Percentiles rank a stretch among this genome's conserved stretches.
Conservation (phyloP, 768 basidiomycete genomes). For the Porpolomopsis calyptriformis region DNA sequence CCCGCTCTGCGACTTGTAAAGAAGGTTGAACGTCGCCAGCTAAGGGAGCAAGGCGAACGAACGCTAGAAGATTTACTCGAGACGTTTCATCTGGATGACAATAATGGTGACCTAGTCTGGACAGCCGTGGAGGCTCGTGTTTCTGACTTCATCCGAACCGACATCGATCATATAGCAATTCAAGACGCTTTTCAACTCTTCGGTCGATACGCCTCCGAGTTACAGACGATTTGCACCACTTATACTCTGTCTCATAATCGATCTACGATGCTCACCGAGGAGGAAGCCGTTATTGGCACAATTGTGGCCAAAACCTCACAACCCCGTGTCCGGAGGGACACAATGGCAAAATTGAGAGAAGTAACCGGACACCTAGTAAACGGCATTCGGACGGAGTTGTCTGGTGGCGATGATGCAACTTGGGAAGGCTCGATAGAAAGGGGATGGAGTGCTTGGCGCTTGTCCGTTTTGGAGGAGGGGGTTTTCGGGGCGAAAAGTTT, state of each 20-base stretch:
- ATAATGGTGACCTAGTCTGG: constrained; percentile 16
- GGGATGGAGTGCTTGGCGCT: constrained; percentile 47
- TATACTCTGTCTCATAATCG: constrained; percentile 37
- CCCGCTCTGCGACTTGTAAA: constrained; percentile 22
- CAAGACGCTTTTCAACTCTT: constrained; percentile 26
- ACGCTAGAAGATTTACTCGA: constrained; percentile 15
- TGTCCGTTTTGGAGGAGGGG: constrained; percentile 26
- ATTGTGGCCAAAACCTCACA: constrained; percentile 56
- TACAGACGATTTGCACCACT: constrained; percentile 37
- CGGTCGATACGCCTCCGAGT: constrained; percentile 32
- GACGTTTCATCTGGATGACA: constrained; percentile 12
- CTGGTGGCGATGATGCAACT: constrained; percentile 33
- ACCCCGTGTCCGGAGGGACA: constrained; percentile 39
- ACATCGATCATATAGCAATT: constrained; percentile 8
- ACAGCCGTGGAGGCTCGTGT: constrained; percentile 19
- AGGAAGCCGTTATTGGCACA: constrained; percentile 56
- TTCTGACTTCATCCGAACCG: constrained; percentile 12
- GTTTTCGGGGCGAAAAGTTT: constrained; percentile 52
- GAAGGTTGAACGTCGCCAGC: constrained; percentile 9
- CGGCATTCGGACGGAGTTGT: constrained; percentile 37
- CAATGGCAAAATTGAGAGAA: constrained; percentile 46
- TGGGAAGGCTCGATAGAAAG: constrained; percentile 31
- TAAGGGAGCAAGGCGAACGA: constrained; percentile 12
- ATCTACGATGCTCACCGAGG: constrained; percentile 41
- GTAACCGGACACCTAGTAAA: constrained; percentile 43